Base-by-base conservation (phyloP, 2,329 filamentous ascomycete species). In the Neurospora crassa region DNA sequence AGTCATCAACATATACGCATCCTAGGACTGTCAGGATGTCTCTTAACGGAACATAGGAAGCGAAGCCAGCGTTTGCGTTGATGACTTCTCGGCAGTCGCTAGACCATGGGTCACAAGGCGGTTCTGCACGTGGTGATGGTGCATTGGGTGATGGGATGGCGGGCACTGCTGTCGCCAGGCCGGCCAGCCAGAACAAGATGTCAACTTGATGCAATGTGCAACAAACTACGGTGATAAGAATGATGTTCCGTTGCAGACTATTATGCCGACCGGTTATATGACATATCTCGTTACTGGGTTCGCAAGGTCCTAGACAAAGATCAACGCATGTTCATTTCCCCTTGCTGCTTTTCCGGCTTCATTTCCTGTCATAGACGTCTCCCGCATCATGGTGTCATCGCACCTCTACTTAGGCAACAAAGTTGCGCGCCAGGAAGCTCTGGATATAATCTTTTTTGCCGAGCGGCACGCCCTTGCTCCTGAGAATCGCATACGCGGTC, bases 401-500 rank as follows among this genome's bases (percentile, higher is more conserved):
- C 29, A 29, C 3, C 3, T 29, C 29, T 1, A 43, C 16, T 43
- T 18, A 43, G 7, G 6, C 41, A 43, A 43, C 41, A 16, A 43
- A 18, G 41, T 43, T 16, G 2, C 14, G 5, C 41, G 16, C 69
- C 47, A 76, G 11, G 45, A 74, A 75, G 53, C 47, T 67, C 11
- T 18, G 20, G 72, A 89, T 74, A 74, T 82, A 90, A 75, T 90
- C 87, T 42, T 75, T 67, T 79, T 89, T 89, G 2, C 87, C 87
- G 16, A 91, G n/a, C 0, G 83, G 83, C 37, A 90, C 85, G 0
- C 88, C 88, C 77, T 86, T 82, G 67, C 81, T 82, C 63, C 89
- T 80, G 75, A 91, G 76, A 69, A 91, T 85, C 2, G 79, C 82
- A 78, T 90, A 90, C 11, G 86, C 84, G 16, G 83, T 87, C 12